These are phyloP conservation scores for Theobroma cacao DNA, from an alignment of 345 rosid species.

Conservation along the genomic window DNA sequence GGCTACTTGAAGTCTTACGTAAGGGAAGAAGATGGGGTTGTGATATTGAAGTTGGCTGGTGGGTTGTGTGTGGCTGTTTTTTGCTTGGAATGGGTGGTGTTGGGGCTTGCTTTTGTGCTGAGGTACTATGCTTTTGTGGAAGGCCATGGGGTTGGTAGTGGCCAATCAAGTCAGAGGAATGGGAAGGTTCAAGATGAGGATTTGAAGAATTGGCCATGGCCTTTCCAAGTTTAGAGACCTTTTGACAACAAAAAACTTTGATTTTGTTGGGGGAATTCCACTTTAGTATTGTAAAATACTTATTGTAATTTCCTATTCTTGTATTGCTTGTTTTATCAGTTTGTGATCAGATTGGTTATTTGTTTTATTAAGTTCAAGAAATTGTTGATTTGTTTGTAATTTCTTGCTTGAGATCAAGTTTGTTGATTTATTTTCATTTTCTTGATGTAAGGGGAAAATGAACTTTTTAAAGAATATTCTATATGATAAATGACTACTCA, in stretches of 20 bases:
- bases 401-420: background rate
- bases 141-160: constrained; percentile 30
- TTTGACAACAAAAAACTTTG: background rate
- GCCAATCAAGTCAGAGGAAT: constrained; percentile 37
- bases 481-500: too few relatives aligned
- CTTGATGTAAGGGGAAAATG: background rate
- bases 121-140: constrained; percentile 73
- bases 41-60: constrained; percentile 78
- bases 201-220: constrained; percentile 77
- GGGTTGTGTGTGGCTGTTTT: constrained; percentile 78
- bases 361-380: background rate
- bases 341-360: constrained; percentile 3
- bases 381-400: background rate
- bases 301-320: background rate
- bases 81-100: constrained; percentile 85
- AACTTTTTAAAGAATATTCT: background rate
- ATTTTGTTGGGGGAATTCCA: background rate
- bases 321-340: background rate
- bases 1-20: constrained; percentile 75
- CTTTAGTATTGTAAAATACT: background rate
- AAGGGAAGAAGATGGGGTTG: constrained; percentile 70
- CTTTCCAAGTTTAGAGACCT: constrained; percentile 53
- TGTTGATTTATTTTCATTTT: background rate
- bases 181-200: constrained; percentile 67
- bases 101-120: constrained; percentile 82